phyloP scores from a whole-genome alignment of 2,329 filamentous ascomycete genomes.

The Colletotrichum sp. region DNA sequence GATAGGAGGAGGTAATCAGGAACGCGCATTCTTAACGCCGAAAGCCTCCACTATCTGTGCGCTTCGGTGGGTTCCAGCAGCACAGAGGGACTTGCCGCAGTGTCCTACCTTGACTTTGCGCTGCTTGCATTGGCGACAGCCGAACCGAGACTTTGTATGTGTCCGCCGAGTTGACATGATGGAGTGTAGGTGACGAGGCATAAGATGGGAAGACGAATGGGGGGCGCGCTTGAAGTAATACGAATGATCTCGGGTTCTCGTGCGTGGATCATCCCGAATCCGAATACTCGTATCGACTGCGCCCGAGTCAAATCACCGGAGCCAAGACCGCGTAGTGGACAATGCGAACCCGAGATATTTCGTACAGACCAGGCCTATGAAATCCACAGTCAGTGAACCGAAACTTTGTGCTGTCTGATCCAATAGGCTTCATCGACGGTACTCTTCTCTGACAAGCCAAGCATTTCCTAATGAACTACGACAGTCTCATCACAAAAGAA shows the following conservation, averaged over 20 bases:
- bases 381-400: neutral
- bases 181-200: neutral
- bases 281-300: neutral
- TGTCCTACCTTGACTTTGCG: neutral
- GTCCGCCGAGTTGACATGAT: neutral
- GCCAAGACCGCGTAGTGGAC: neutral
- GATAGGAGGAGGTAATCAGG: neutral
- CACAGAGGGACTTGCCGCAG: neutral
- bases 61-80: neutral
- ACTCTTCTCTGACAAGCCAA: accelerated
- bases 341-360: neutral
- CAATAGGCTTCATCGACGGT: neutral
- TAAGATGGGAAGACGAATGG: neutral
- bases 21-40: neutral
- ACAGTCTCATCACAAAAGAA: accelerated
- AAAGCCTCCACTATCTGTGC: neutral
- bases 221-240: neutral
- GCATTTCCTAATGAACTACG: neutral
- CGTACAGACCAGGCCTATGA: neutral
- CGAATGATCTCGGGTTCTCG: neutral
- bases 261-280: neutral
- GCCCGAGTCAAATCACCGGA: neutral
- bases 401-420: accelerated
- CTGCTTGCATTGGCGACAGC: neutral
- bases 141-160: neutral